Base-by-base conservation (phyloP, 2,329 filamentous ascomycete genomes). In the Aspergillus brasiliensis region DNA sequence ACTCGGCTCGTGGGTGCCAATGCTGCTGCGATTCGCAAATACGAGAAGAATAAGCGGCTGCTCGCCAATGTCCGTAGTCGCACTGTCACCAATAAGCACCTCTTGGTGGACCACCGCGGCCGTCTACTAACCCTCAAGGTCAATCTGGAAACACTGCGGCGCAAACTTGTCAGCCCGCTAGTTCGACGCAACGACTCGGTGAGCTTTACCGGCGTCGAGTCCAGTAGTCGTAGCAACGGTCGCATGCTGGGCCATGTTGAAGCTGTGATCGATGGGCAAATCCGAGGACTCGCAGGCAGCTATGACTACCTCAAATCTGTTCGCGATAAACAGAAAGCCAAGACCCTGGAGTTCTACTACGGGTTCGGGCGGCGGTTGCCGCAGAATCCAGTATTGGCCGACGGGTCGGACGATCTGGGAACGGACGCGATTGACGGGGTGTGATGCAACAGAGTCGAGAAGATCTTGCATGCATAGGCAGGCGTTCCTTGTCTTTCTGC, bases 51-150 rank as follows among this genome's bases (percentile, higher is more conserved):
- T 81, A 89, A 89, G 63, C 83, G 87, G 52, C 82, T 97, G 0
- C 85, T 98, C 23, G 85, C 84, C 52, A 89, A 89, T 65, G 89
- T 98, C 58, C 88, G 92, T 63, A 86, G 89, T 60, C 90, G 90
- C 69, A 97, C 93, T 1, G 87, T 97, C 23, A 86, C 87, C 62
- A 96, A 97, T 79, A 97, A 97, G 78, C 86, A 88, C 64, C 84
- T 96, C 37, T 84, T 98, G 8, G 87, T 95, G 65, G 90, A 92
- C 69, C 93, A 97, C 76, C 95, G 96, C 69, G 87, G 90, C 61
- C 89, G 91, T 63, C 84, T 98, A 40, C 82, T 95, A 56, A 90
- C 89, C 2, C 83, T 98, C 42, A 95, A 96, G 73, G 88, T 91
- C 10, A 94, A 91, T 67, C 84, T 98, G 15, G 93, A 97, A 78